Base-by-base conservation (phyloP, 495 filamentous ascomycete genomes). In the Cenococcum geophilum region DNA sequence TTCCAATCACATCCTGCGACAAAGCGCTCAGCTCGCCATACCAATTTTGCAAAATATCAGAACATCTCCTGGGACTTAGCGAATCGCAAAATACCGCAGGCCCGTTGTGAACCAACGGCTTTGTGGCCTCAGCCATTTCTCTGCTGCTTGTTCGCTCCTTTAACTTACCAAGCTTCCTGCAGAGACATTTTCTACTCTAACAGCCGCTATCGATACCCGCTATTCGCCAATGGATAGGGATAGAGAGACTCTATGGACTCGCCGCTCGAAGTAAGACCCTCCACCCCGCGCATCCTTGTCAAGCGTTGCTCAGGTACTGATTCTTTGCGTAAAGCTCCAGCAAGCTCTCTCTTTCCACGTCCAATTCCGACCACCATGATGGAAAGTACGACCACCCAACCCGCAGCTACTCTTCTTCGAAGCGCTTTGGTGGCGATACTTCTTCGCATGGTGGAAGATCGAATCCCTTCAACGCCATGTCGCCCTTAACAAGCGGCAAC, bases 281-380 rank as follows among this genome's bases (percentile, higher is more conserved):
- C 20, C 56, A 45, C 40, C 40, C 40, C 40, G 40, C 40, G 40
- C 18, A 45, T 45, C 40, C 40, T 16, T 14, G 40, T 45, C 11
- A 45, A 45, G 49, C 21, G 16, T 20, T 56, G 18, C 58, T 37
- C 49, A 23, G 37, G 58, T 66, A 62, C 27, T 52, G 34, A 52
- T 60, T 61, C 66, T 58, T 65, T 61, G 60, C 65, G 32, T 60
- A 48, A 71, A 92, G 87, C 80, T 80, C 83, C 73, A 89, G 83
- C 81, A 98, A 95, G 79, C 86, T 96, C 77, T 93, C 89, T 58
- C 79, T 97, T 48, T 89, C 91, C 66, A 91, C 89, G 69, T 78
- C 86, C 63, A 74, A 71, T 62, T 71, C 76, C 35, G 81, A 82
- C 63, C 78, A 77, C 66, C 70, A 86, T 76, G 82, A 83, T 55